These are phyloP conservation scores for Emmonsiellopsis sp. DNA, from an alignment of 2,329 filamentous ascomycete genomes.

Conservation along the genomic window DNA sequence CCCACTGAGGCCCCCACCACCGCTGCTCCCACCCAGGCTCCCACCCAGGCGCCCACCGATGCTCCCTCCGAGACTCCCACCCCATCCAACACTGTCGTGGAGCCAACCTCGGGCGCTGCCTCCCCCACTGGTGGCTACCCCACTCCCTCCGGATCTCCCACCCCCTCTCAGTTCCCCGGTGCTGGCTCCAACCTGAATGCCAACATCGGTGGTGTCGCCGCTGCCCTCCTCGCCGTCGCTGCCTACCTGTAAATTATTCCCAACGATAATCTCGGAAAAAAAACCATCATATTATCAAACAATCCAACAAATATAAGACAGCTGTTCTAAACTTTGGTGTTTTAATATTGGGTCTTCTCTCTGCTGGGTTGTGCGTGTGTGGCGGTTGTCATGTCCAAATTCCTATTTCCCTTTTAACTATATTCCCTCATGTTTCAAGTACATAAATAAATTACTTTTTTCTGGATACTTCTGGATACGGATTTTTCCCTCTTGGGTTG, in stretches of 20 bases:
- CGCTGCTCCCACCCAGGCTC: slow-evolving; percentile 4
- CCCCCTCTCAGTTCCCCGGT: slow-evolving; percentile 12
- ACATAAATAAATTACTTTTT: not conserved
- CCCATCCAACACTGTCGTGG: not conserved
- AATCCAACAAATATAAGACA: too few relatives aligned
- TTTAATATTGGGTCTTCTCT: not conserved
- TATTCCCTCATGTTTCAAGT: not conserved
- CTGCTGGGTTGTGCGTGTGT: too few relatives aligned
- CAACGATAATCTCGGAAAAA: not conserved
- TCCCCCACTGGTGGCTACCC: slow-evolving; percentile 8
- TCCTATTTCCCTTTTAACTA: not conserved
- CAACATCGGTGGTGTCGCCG: slow-evolving; percentile 13
- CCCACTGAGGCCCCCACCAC: slow-evolving; percentile 6
- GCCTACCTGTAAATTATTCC: slow-evolving; percentile 35
- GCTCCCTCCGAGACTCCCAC: slow-evolving; percentile 1
- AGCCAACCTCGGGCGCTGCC: slow-evolving; percentile 5
- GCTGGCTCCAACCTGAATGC: slow-evolving; percentile 9
- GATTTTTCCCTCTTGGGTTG: too few relatives aligned
- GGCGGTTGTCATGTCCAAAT: too few relatives aligned
- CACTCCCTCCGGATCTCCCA: slow-evolving; percentile 9
- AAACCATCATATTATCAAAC: too few relatives aligned
- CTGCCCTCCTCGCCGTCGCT: slow-evolving; percentile 18
- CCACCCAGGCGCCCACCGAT: slow-evolving; percentile 5
- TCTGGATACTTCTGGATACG: not conserved
- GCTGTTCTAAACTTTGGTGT: not conserved